Evolutionary conservation across 345 rosid species (phyloP).

Genomic region (Eucalyptus sp.): DNA sequence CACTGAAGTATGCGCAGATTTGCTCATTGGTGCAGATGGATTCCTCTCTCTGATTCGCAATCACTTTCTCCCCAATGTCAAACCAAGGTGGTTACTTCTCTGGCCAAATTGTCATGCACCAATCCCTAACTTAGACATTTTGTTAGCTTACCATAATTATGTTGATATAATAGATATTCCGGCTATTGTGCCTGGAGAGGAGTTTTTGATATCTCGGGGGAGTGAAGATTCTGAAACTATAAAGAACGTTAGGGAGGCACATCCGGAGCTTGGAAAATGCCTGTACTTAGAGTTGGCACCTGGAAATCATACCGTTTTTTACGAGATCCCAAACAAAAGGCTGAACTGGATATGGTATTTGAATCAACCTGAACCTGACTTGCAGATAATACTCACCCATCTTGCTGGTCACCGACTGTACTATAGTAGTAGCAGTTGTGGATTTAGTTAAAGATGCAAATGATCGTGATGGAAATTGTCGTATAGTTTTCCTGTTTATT

Average conservation of each 20-base stretch:
- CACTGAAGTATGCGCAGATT: constrained; percentile 41
- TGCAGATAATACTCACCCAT: constrained; percentile 24
- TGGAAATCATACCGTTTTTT: constrained; percentile 38
- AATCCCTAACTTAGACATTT: background rate
- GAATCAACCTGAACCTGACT: constrained; percentile 55
- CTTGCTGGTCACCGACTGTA: background rate
- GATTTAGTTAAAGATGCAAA: background rate
- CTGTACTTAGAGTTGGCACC: constrained; percentile 37
- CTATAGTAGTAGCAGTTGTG: background rate
- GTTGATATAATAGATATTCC: constrained; percentile 31
- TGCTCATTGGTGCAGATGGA: constrained; percentile 84
- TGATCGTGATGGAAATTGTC: background rate
- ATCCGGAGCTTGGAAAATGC: constrained; percentile 56
- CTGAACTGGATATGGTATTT: constrained; percentile 80
- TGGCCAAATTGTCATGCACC: background rate
- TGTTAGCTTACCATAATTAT: background rate
- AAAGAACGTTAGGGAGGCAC: constrained; percentile 18
- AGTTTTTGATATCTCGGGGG: constrained; percentile 43
- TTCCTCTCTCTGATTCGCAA: constrained; percentile 51
- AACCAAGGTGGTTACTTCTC: constrained; percentile 32
- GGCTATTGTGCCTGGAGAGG: constrained; percentile 89
- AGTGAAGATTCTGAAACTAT: constrained; percentile 38
- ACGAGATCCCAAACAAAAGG: constrained; percentile 42
- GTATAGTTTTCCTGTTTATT: background rate
- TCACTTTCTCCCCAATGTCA: constrained; percentile 40